Conservation (phyloP, 2,329 filamentous ascomycete species). For the Drechslerella coelobrocha region DNA sequence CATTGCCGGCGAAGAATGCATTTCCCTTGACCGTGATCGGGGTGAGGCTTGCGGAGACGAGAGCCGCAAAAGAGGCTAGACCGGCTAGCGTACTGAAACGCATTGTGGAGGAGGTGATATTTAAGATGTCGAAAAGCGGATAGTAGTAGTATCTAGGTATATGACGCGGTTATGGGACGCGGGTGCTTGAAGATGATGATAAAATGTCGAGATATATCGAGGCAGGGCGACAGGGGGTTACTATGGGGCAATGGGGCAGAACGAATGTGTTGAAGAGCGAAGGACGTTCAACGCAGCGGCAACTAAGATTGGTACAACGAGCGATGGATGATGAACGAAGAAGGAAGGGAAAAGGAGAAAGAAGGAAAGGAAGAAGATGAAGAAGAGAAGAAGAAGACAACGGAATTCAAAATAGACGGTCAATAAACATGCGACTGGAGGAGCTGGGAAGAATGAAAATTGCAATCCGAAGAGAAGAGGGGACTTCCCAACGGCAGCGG, state of each 20-base stretch:
- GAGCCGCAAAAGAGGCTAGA: slow-evolving; percentile 51
- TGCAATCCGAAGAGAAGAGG: slow-evolving; percentile 6
- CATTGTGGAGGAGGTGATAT: slow-evolving; percentile 40
- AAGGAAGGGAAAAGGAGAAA: slow-evolving; percentile 51
- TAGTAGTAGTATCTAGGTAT: no score
- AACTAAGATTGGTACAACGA: no score
- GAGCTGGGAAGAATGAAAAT: background rate
- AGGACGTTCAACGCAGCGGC: slow-evolving; percentile 7
- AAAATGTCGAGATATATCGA: background rate
- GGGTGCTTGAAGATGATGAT: no score
- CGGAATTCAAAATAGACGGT: background rate
- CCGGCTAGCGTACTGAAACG: slow-evolving; percentile 67
- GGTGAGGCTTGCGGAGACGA: slow-evolving; percentile 42
- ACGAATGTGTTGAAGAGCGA: slow-evolving; percentile 26
- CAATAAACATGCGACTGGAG: background rate
- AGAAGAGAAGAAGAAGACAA: slow-evolving; percentile 7
- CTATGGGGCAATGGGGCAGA: background rate
- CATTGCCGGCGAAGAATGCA: slow-evolving; percentile 69
- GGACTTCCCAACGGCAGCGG: background rate
- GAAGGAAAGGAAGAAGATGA: slow-evolving; percentile 49
- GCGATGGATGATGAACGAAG: slow-evolving; percentile 30
- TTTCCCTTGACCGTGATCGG: slow-evolving; percentile 47
- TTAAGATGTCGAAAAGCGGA: background rate
- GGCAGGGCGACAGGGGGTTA: no score
- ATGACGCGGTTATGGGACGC: slow-evolving; percentile 5